These are phyloP conservation scores for Iberis amara DNA, from an alignment of 441 rosid genomes.

Conservation along the genomic window DNA sequence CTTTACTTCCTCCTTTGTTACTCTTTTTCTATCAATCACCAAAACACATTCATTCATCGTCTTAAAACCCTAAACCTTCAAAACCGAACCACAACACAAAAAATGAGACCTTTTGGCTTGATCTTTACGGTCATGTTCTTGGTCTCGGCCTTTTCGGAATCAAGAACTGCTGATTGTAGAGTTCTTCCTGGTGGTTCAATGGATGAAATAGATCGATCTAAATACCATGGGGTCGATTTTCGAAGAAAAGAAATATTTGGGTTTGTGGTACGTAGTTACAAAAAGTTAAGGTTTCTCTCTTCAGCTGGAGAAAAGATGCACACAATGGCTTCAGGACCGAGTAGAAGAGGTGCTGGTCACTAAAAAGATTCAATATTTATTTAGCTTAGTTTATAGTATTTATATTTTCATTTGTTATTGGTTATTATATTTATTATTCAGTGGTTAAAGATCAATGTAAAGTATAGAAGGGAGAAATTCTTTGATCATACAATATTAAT, in stretches of 20 bases:
- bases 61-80: constrained; percentile 21
- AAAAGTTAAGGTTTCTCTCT: constrained; percentile 24
- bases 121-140: constrained; percentile 35
- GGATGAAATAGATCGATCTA: constrained; percentile 15
- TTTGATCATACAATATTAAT: constrained; percentile 20
- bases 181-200: constrained; percentile 29
- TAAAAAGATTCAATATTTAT: constrained; percentile 22
- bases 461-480: constrained; percentile 24
- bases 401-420: constrained; percentile 24
- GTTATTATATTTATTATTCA: constrained; percentile 25
- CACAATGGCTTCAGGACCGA: constrained; percentile 62
- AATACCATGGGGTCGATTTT: constrained; percentile 14
- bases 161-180: constrained; percentile 36
- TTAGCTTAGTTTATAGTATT: constrained; percentile 27
- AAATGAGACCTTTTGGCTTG: constrained; percentile 35
- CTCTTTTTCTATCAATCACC: constrained; percentile 34
- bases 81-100: constrained; percentile 13
- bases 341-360: constrained; percentile 77
- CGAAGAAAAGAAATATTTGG: constrained; percentile 16
- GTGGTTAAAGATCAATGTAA: constrained; percentile 23
- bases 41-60: constrained; percentile 24
- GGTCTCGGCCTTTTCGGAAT: constrained; percentile 35
- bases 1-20: constrained; percentile 28
- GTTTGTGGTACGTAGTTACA: constrained; percentile 22
- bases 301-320: constrained; percentile 28